Conservation (phyloP, 345 rosid genomes). For the Syzygium jambos region DNA sequence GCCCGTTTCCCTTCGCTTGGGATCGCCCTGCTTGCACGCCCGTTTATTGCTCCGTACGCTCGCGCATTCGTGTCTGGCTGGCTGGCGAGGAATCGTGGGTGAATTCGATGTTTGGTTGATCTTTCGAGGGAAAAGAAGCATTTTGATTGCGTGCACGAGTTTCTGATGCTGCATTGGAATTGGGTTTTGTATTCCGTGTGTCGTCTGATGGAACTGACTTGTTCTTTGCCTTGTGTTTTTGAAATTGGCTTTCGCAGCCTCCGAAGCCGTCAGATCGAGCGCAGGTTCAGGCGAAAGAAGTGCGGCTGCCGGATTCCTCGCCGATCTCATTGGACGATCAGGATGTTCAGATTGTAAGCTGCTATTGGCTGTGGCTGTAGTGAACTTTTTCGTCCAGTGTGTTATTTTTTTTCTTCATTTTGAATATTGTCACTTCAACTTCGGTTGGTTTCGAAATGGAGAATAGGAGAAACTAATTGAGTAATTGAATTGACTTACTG, state of each 20-base stretch:
- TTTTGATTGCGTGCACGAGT: neutral
- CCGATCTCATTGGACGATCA: constrained; percentile 82
- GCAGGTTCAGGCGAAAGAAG: constrained; percentile 74
- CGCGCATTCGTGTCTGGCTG: neutral
- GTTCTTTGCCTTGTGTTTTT: neutral
- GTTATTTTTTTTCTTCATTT: neutral
- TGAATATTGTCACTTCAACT: neutral
- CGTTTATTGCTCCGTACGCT: neutral
- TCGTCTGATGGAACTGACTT: neutral
- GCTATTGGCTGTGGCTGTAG: neutral
- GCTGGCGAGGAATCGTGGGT: neutral
- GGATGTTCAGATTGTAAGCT: constrained; percentile 79
- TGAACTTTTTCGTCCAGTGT: neutral
- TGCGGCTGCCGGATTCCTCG: constrained; percentile 79
- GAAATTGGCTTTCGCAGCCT: constrained; percentile 31
- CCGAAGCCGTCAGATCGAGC: constrained; percentile 70
- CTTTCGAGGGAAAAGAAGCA: neutral
- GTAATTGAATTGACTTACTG: neutral
- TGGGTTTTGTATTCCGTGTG: neutral
- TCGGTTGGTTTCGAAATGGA: neutral
- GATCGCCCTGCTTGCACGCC: neutral
- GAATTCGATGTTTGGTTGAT: neutral
- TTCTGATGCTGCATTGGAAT: neutral
- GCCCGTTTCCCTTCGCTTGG: neutral
- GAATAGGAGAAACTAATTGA: neutral